A percentile compares a stretch with the other conserved stretches of the same genome.
These are phyloP conservation scores for Colletotrichum orchidophilum DNA, from an alignment of 2,329 filamentous ascomycete genomes.

Conservation along the genomic window DNA sequence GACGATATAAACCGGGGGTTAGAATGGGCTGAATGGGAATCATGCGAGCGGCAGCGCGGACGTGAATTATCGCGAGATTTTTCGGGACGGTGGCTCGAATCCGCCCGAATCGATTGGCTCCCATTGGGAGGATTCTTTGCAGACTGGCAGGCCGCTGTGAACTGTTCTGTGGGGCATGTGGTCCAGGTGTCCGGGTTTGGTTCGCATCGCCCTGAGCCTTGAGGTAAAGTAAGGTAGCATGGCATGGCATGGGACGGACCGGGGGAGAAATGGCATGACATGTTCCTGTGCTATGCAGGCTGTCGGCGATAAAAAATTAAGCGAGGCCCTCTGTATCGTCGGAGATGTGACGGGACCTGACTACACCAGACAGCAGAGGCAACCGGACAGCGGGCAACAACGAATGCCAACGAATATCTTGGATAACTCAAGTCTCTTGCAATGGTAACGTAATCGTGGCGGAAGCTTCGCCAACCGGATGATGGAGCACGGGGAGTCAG, in stretches of 20 bases:
- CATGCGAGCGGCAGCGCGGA: constrained; percentile 24
- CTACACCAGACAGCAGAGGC: background rate
- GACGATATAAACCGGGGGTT: constrained; percentile 5
- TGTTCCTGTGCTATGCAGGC: background rate
- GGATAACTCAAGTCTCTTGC: background rate
- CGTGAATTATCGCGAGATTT: constrained; percentile 30
- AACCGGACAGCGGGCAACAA: background rate
- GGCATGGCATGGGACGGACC: constrained; percentile 4
- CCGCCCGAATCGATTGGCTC: constrained; percentile 24
- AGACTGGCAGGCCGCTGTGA: constrained; percentile 10
- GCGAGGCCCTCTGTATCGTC: constrained; percentile 1
- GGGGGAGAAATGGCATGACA: background rate
- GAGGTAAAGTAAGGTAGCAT: background rate
- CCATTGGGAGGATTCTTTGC: constrained; percentile 17
- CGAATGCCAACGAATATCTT: background rate
- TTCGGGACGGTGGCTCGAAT: constrained; percentile 30
- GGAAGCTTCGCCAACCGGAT: constrained; percentile 7
- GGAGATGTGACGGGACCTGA: background rate
- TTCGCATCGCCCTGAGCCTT: background rate
- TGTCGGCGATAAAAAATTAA: constrained; percentile 16
- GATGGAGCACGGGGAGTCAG: too few species aligned
- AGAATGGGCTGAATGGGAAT: constrained; percentile 12
- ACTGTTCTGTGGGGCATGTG: constrained; percentile 13
- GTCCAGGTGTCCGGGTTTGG: constrained; percentile 22
- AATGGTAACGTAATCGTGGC: background rate